Base-by-base conservation (phyloP, 371 early-diverging fungal species). In the Lichtheimia ornata region DNA sequence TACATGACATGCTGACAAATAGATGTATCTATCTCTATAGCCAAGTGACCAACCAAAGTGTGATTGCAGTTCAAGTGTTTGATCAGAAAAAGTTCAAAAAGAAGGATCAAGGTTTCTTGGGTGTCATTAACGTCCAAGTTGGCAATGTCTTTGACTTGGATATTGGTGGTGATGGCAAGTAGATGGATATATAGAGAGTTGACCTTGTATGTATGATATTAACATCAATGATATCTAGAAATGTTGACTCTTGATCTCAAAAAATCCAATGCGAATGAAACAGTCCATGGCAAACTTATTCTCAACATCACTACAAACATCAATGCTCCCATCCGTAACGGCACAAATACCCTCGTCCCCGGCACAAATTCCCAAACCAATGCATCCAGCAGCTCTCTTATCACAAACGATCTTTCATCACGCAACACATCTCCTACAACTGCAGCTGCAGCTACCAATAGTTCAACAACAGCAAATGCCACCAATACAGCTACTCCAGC, bases 11-110 rank as follows among this genome's bases (percentile, higher is more conserved):
- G 35, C 35, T 35, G 35, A 35, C 35, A 35, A 35, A 35, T 6
- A 11, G 5, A 35, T 35, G 7, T 30, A 27, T 27, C 2, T 5
- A 28, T 15, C 56, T 54, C 25, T 65, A 42, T 76, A 91, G 91
- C 53, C 79, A 81, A 70, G 91, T 91, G 15, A 84, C 82, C 15
- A 87, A 84, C 70, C 74, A 76, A 59, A 92, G 93, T 65, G 88
- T 94, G 13, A 83, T 97, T 59, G 88, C 95, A 1, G 90, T 96
- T 45, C 96, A 98, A 74, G 89, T 98, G 20, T 98, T 96, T 82
- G 98, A 98, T 76, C 96, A 96, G 77, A 87, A 91, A 70, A 94
- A 94, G 71, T 96, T 93, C 73, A 95, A 95, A 79, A 94, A 92
- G 84, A 90, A 88, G 70, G 88, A 91, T 62, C 97, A 97, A 76